These are phyloP conservation scores for Laguncularia racemosa DNA, from an alignment of 345 rosid genomes.

Conservation along the genomic window DNA sequence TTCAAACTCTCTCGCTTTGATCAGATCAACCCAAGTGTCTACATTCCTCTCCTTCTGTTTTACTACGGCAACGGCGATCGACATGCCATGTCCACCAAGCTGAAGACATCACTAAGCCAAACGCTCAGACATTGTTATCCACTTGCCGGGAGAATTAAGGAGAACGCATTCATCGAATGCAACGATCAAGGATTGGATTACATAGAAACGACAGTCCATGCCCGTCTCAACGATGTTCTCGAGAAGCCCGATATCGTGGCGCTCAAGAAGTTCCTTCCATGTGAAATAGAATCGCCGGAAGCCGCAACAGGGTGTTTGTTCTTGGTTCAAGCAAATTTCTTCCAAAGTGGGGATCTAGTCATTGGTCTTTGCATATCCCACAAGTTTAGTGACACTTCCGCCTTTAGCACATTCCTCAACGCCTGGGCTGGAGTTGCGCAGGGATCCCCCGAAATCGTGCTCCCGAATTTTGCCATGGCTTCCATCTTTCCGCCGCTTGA, in stretches of 20 bases:
- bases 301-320: slow-evolving; percentile 12
- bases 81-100: not conserved
- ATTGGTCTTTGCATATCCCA: slow-evolving; percentile 21
- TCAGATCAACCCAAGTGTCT: slow-evolving; percentile 8
- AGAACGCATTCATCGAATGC: slow-evolving; percentile 15
- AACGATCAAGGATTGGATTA: slow-evolving; percentile 17
- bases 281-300: not conserved
- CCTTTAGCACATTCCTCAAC: slow-evolving; percentile 4
- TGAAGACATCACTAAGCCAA: slow-evolving; percentile 3
- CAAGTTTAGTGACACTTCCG: slow-evolving; percentile 15
- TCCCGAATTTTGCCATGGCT: not conserved
- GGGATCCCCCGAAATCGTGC: not conserved
- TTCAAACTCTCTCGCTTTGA: slow-evolving; percentile 11
- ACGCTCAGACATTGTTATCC: slow-evolving; percentile 19
- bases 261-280: slow-evolving; percentile 16
- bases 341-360: slow-evolving; percentile 19
- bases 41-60: slow-evolving; percentile 8
- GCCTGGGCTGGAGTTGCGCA: slow-evolving; percentile 9
- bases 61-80: not conserved
- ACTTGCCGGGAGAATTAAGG: slow-evolving; percentile 19
- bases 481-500: slow-evolving; percentile 12
- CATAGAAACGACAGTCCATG: slow-evolving; percentile 14
- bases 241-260: not conserved
- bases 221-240: slow-evolving; percentile 9
- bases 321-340: slow-evolving; percentile 26